Percentiles rank a stretch among this genome's conserved stretches.
phyloP scores from a whole-genome alignment of 805 yeast genomes.

The Candida takata region DNA sequence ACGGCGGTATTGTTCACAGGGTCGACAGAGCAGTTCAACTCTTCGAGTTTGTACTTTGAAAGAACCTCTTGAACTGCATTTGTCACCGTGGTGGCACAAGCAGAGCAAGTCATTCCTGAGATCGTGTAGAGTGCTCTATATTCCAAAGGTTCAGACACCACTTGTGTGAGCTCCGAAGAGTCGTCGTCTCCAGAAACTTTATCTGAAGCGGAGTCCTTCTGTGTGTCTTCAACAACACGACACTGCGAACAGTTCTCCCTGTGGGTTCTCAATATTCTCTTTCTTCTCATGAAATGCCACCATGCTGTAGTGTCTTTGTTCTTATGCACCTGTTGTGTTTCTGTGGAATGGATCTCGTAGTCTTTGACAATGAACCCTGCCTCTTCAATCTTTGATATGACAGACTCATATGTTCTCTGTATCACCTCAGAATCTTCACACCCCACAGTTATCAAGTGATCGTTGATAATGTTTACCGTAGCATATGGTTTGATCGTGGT shows the following conservation, averaged over 20 bases:
- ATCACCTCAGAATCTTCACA: constrained; percentile 1
- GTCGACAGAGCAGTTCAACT: constrained; percentile 39
- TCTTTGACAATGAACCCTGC: constrained; percentile 19
- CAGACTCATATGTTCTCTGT: constrained; percentile 5
- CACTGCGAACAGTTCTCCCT: constrained; percentile 37
- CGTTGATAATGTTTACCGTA: constrained; percentile 13
- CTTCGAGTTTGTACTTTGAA: constrained; percentile 1
- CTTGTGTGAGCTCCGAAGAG: constrained; percentile 21
- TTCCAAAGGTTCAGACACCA: constrained; percentile 20
- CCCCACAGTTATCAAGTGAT: constrained; percentile 9
- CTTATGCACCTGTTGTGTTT: not conserved
- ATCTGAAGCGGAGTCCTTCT: too few species aligned
- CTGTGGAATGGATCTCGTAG: constrained; percentile 22
- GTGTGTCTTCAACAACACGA: constrained; percentile 18
- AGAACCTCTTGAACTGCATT: constrained; percentile 30
- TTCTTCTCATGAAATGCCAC: constrained; percentile 7
- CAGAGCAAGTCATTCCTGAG: constrained; percentile 65
- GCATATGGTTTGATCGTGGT: constrained; percentile 5
- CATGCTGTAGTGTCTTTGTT: not conserved
- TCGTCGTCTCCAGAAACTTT: constrained; percentile 16
- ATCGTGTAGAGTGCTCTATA: constrained; percentile 49
- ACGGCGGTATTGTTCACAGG: constrained; percentile 46
- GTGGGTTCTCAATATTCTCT: constrained; percentile 26
- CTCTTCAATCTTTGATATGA: constrained; percentile 6
- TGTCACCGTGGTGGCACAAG: constrained; percentile 47